Evolutionary conservation across 2,329 filamentous ascomycete genomes (phyloP).

Genomic region (Ambrosiella cleistominuta): DNA sequence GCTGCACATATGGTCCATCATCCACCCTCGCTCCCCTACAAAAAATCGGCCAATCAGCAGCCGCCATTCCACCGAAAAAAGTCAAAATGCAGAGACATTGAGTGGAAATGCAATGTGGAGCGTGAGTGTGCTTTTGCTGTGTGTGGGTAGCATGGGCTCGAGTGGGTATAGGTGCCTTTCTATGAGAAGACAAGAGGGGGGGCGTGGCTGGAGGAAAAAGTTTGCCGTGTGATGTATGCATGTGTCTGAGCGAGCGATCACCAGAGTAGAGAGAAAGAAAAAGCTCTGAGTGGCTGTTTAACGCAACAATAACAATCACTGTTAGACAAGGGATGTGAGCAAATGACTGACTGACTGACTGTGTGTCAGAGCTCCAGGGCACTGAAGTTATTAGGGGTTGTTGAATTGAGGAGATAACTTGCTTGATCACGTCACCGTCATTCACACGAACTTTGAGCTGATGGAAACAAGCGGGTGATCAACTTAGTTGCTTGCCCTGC

Average conservation of each 20-base stretch:
- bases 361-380: not conserved
- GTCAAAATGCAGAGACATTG: not conserved
- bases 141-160: not conserved
- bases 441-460: not conserved
- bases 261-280: no score
- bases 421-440: not conserved
- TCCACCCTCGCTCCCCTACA: not conserved
- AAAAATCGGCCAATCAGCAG: not conserved
- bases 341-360: no score
- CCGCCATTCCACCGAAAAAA: not conserved
- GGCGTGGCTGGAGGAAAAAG: not conserved
- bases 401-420: not conserved
- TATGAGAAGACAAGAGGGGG: not conserved
- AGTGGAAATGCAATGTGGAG: not conserved
- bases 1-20: not conserved
- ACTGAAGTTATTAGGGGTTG: not conserved
- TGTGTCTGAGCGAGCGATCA: not conserved
- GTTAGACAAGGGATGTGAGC: no score
- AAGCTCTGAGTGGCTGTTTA: no score
- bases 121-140: not conserved
- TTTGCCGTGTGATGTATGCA: not conserved
- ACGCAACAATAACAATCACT: no score
- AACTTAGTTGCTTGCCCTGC: not conserved
- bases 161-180: not conserved
- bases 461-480: not conserved